phyloP scores from a whole-genome alignment of 768 basidiomycete species.

The Rhodotorula sphaerocarpa region DNA sequence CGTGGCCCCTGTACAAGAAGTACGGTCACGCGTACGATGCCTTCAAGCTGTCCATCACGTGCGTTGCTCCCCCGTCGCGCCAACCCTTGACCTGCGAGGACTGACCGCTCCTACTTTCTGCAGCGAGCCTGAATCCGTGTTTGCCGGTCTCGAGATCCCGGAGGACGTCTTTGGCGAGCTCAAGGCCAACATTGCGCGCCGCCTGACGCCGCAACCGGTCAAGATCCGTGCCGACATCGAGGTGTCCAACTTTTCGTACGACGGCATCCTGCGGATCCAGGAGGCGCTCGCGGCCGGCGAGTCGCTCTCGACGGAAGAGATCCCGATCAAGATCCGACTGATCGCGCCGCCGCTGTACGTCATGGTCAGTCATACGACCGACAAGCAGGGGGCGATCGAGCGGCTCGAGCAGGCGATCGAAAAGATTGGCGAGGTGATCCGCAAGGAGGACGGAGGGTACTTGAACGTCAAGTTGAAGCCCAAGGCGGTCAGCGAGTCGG shows the following conservation, averaged over 20 bases:
- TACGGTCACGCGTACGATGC: constrained; percentile 96
- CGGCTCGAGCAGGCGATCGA: constrained; percentile 88
- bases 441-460: constrained; percentile 73
- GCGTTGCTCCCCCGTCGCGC: constrained; percentile 40
- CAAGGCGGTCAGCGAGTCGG: constrained; percentile 93
- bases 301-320: constrained; percentile 68
- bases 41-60: constrained; percentile 94
- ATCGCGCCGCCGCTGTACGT: constrained; percentile 96
- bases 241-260: constrained; percentile 87
- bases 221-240: constrained; percentile 98
- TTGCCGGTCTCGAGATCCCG: constrained; percentile 45
- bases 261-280: constrained; percentile 94
- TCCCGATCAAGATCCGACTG: constrained; percentile 93
- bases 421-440: constrained; percentile 73
- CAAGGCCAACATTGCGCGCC: constrained; percentile 76
- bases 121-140: constrained; percentile 73
- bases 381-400: constrained; percentile 90
- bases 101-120: neutral
- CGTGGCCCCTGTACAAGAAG: constrained; percentile 83
- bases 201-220: constrained; percentile 95
- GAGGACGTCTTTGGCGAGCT: constrained; percentile 71
- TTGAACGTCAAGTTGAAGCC: constrained; percentile 98
- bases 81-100: neutral
- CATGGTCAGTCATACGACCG: constrained; percentile 88
- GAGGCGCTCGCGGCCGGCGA: constrained; percentile 83